Evolutionary conservation across 495 filamentous ascomycete genomes (phyloP), one percentile per base, ranked within the genome.

Genomic region (Xylaria curta): DNA sequence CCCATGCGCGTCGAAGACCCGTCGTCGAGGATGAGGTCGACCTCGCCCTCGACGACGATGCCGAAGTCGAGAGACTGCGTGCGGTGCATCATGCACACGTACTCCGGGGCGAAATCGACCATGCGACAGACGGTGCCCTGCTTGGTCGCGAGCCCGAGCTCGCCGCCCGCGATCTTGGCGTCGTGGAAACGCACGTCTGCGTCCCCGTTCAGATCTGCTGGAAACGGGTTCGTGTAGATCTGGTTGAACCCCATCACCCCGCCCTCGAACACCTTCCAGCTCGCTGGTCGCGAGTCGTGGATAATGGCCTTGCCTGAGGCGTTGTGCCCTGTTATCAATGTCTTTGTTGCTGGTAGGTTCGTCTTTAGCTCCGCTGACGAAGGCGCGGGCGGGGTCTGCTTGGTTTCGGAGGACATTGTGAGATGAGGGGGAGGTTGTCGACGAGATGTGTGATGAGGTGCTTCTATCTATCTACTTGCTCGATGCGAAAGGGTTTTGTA

Each of bases 31-130:
- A 87, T 78, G 79, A 90, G 84, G 76, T 88, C 90, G n/a, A 92
- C 77, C 74, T 87, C 77, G 0, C 93, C 93, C 76, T 94, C 92
- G n/a, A 96, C 69, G 33, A 96, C 87, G 68, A 94, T 85, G 4
- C 92, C 92, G 64, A 92, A 94, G 72, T 95, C 93, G 4, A 96
- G 79, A 19, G 86, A 89, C 75, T 89, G 85, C 3, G 93, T 94
- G 0, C 92, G 85, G 71, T 95, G 93, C 87, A 95, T 88, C 67
- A 85, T 82, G 71, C 83, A 86, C 28, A 81, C 81, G 71, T 83
- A 78, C 8, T 79, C 81, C 0, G 90, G 90, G 0, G 81, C 80
- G 44, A 92, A 88, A 73, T 92, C 90, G 19, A 91, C 89, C 69
- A 85, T 85, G 12, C 90, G 85, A 1, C 87, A 80, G 1, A 91